These are phyloP conservation scores for Scutellaria galericulata DNA, from an alignment of 257 asterid species.

Conservation along the genomic window DNA sequence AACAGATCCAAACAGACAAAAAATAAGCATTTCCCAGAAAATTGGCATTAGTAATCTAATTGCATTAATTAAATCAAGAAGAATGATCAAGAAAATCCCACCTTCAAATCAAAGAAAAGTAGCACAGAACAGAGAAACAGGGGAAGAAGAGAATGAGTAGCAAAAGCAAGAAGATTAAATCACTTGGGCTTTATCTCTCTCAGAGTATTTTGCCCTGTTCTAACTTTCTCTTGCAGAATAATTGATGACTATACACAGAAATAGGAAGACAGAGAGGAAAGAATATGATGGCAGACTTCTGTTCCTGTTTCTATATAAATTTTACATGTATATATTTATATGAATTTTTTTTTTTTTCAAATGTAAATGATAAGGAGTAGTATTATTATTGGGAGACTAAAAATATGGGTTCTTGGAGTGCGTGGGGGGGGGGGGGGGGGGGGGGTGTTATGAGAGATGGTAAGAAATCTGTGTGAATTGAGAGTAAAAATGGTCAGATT, in stretches of 20 bases:
- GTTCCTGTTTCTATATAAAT: conserved; percentile 17
- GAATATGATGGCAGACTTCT: conserved; percentile 40
- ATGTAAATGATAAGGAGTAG: conserved; percentile 22
- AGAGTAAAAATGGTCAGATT: conserved; percentile 42
- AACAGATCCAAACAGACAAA: conserved; percentile 40
- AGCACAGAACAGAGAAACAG: neutral
- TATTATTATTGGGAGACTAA: conserved; percentile 44
- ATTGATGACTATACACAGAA: conserved; percentile 30
- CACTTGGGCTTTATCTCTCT: conserved; percentile 28
- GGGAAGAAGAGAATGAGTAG: conserved; percentile 2
- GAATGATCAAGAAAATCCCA: conserved; percentile 1
- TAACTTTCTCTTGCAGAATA: conserved; percentile 30
- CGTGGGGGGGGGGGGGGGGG: conserved; percentile 25
- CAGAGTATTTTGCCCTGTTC: conserved; percentile 12
- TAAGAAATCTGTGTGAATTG: neutral
- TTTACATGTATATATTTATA: neutral
- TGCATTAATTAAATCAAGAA: neutral
- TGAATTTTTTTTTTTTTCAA: neutral
- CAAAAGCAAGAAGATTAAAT: conserved; percentile 6
- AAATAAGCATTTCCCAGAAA: conserved; percentile 18
- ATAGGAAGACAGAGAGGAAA: conserved; percentile 34
- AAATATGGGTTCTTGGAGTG: conserved; percentile 47
- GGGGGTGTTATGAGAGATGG: conserved; percentile 8
- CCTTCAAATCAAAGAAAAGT: conserved; percentile 18
- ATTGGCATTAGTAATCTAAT: no score